phyloP scores from a whole-genome alignment of 176 grass and related monocot species.

The Poa annua region DNA sequence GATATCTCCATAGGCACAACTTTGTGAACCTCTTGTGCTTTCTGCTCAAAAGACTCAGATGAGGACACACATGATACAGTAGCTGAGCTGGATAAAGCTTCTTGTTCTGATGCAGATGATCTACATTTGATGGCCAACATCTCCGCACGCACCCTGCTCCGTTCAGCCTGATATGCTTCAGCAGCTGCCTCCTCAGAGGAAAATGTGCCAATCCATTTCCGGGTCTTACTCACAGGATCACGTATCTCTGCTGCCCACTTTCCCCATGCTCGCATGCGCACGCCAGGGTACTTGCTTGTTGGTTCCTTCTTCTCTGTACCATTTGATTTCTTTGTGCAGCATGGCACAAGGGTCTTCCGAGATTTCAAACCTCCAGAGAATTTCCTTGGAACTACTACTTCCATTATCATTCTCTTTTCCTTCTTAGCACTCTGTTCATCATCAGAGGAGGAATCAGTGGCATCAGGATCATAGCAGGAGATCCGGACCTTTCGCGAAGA shows the following conservation, averaged over 20 bases:
- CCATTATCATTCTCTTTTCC: slow-evolving; percentile 47
- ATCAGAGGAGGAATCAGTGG: slow-evolving; percentile 48
- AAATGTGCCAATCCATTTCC: slow-evolving; percentile 59
- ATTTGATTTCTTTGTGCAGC: slow-evolving; percentile 17
- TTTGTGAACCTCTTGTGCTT: slow-evolving; percentile 4
- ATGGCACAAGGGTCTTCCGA: slow-evolving; percentile 30
- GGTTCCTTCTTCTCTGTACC: slow-evolving; percentile 44
- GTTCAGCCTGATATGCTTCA: slow-evolving; percentile 33
- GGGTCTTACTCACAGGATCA: slow-evolving; percentile 49
- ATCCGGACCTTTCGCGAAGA: slow-evolving; percentile 41
- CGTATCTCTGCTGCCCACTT: slow-evolving; percentile 63
- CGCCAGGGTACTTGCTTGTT: slow-evolving; percentile 55
- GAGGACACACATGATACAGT: slow-evolving; percentile 46
- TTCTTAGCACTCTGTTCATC: slow-evolving; percentile 33
- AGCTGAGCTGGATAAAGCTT: slow-evolving; percentile 41
- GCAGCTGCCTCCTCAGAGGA: slow-evolving; percentile 48
- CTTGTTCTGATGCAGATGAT: not conserved
- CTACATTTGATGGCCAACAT: slow-evolving; percentile 39
- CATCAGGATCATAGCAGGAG: slow-evolving; percentile 57
- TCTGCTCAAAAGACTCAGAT: slow-evolving; percentile 22
- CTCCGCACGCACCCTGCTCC: slow-evolving; percentile 8
- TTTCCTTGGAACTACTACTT: slow-evolving; percentile 22
- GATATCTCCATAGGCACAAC: slow-evolving; percentile 2
- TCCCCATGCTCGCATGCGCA: slow-evolving; percentile 50
- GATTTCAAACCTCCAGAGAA: not conserved